These are phyloP conservation scores for Marchantia paleacea DNA, from an alignment of 225 moss, liverwort and hornwort genomes.

Conservation along the genomic window DNA sequence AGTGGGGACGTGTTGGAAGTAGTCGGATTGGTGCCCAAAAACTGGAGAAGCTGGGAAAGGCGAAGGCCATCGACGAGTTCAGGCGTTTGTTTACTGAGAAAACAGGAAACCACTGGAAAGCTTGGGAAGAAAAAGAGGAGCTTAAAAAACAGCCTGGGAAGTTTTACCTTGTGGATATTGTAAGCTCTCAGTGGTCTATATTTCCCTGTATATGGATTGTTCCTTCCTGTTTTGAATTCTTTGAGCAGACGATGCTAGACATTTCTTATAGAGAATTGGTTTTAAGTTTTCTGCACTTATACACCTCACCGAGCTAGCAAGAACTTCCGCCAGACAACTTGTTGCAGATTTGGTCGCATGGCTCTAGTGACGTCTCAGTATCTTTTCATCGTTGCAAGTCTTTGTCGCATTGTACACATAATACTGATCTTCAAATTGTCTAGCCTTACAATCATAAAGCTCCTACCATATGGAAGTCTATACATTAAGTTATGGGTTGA, in stretches of 20 bases:
- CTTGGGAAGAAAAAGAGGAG: conserved; percentile 67
- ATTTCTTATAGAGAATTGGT: neutral
- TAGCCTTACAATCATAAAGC: too few species aligned
- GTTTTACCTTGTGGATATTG: conserved; percentile 89
- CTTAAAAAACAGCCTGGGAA: conserved; percentile 91
- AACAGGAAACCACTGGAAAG: conserved; percentile 78
- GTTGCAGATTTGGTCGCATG: too few species aligned
- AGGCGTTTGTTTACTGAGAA: conserved; percentile 81
- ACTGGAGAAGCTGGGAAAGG: conserved; percentile 63
- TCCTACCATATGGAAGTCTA: too few species aligned
- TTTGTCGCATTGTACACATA: too few species aligned
- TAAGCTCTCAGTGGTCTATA: conserved; percentile 28
- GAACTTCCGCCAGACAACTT: too few species aligned
- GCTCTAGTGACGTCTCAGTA: too few species aligned
- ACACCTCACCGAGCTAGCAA: too few species aligned
- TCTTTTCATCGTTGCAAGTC: too few species aligned
- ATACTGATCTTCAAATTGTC: too few species aligned
- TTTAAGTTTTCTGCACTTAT: neutral
- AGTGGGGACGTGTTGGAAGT: conserved; percentile 97
- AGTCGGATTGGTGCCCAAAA: conserved; percentile 73
- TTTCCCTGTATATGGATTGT: neutral
- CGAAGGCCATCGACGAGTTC: conserved; percentile 64
- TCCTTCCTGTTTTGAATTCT: neutral
- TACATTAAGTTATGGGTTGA: too few species aligned
- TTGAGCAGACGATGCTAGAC: neutral